Conservation (phyloP, 2,329 filamentous ascomycete species). For the Neonectria punicea region DNA sequence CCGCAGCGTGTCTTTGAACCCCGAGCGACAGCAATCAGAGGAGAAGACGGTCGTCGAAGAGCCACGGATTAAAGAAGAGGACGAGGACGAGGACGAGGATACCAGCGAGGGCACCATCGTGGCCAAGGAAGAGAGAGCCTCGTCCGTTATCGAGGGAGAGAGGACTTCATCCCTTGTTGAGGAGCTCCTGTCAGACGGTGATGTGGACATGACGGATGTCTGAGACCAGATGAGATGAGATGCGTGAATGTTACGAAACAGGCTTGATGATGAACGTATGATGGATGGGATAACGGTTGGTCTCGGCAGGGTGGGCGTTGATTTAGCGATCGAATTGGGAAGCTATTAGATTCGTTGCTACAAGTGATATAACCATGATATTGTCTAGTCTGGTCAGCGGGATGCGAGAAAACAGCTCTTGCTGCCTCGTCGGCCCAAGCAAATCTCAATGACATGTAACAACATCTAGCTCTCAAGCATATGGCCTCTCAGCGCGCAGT, state of each 20-base stretch:
- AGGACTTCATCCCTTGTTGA: slow-evolving; percentile 52
- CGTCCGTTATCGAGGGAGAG: slow-evolving; percentile 49
- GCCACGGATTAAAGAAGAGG: slow-evolving; percentile 60
- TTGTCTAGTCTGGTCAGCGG: slow-evolving; percentile 6
- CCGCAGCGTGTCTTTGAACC: slow-evolving; percentile 54
- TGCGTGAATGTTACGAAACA: slow-evolving; percentile 31
- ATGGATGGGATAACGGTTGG: slow-evolving; percentile 22
- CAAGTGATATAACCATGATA: slow-evolving; percentile 21
- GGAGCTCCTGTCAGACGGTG: slow-evolving; percentile 55
- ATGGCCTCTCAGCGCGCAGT: slow-evolving; percentile 44
- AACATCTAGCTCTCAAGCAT: neutral
- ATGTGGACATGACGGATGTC: slow-evolving; percentile 46
- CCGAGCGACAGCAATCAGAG: slow-evolving; percentile 46
- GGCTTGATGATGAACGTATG: slow-evolving; percentile 32
- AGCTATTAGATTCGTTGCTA: slow-evolving; percentile 23
- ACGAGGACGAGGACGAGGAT: slow-evolving; percentile 59
- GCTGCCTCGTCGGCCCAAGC: neutral
- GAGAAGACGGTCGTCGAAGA: slow-evolving; percentile 55
- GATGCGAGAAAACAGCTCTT: neutral
- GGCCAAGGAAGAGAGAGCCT: slow-evolving; percentile 47
- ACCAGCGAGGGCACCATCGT: slow-evolving; percentile 49
- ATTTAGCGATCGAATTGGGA: slow-evolving; percentile 29
- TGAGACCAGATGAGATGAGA: slow-evolving; percentile 30
- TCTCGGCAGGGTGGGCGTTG: slow-evolving; percentile 23
- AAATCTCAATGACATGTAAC: slow-evolving; percentile 7